A percentile compares a stretch with the other conserved stretches of the same genome.
phyloP scores from a whole-genome alignment of 2,329 filamentous ascomycete genomes.

The Oidium heveae region DNA sequence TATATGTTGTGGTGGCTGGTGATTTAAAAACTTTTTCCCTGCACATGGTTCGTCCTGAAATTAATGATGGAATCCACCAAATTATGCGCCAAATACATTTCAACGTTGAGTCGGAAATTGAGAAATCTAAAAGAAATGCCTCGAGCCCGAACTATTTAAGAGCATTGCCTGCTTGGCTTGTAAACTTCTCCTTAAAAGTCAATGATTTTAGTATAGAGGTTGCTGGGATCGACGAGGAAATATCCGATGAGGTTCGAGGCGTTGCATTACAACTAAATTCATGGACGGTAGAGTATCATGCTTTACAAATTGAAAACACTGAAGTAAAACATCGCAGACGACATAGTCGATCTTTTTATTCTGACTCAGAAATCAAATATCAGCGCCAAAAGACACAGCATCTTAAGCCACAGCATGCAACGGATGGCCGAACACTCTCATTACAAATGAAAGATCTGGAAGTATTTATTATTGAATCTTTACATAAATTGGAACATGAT shows the following conservation, averaged over 20 bases:
- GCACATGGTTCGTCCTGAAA: constrained; percentile 76
- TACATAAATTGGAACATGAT: constrained; percentile 62
- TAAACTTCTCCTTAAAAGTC: constrained; percentile 63
- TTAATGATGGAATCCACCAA: constrained; percentile 74
- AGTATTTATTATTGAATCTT: constrained; percentile 69
- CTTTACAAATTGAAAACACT: constrained; percentile 44
- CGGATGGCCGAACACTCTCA: constrained; percentile 60
- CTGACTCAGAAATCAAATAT: constrained; percentile 37
- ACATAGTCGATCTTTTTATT: constrained; percentile 41
- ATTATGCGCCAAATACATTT: constrained; percentile 65
- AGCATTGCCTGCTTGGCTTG: constrained; percentile 57
- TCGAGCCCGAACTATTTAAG: constrained; percentile 46
- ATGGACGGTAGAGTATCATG: constrained; percentile 72
- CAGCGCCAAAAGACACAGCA: constrained; percentile 25
- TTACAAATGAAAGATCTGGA: constrained; percentile 67
- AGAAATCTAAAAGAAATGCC: constrained; percentile 21
- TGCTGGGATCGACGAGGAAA: constrained; percentile 62
- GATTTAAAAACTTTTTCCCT: constrained; percentile 69
- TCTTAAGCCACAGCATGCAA: constrained; percentile 15
- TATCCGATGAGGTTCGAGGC: constrained; percentile 61
- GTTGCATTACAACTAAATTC: constrained; percentile 68
- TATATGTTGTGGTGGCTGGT: constrained; percentile 57
- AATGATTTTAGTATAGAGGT: constrained; percentile 78
- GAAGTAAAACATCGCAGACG: constrained; percentile 34
- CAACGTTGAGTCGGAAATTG: constrained; percentile 39